Base-by-base conservation (phyloP, 73 alveolate genomes). In the Paramecium bursaria region DNA sequence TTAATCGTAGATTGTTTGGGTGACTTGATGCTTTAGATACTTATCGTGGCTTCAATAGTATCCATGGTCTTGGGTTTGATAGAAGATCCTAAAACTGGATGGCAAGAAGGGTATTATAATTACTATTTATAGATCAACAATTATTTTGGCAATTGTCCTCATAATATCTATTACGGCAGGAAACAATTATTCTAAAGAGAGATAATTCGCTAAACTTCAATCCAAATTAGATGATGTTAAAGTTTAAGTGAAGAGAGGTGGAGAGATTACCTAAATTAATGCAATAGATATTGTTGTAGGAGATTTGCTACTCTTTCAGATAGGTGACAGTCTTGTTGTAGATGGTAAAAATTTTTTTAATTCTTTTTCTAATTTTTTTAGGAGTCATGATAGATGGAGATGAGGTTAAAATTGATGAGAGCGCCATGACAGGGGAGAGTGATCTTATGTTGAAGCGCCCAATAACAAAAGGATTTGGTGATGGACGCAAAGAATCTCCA, bases 341-440 rank as follows among this genome's bases (percentile, higher is more conserved):
- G 96, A 91, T 86, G 87, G 90, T 19, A n/a, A 27, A 27, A 30
- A 3, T n/a, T 1, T 30, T 57, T 29, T 27, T 15, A 57, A 10
- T 57, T n/a, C n/a, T n/a, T n/a, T n/a, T n/a, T n/a, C n/a, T n/a
- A n/a, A n/a, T n/a, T n/a, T n/a, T n/a, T n/a, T 13, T 57, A 47
- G 91, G 92, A 23, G 29, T 91, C 4, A 60, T 90, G 4, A 57
- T 94, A 6, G 86, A 79, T 17, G 96, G 95, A 0, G 86, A 79
- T 21, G 95, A 94, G 17, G 90, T 95, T 3, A 85, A 87, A 25
- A 87, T 91, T 79, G 92, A 93, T 93, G 98, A 94, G 61, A 74
- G 95, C 46, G 95, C 98, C 11, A 87, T 94, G 90, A 94, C 98
- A 17, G 98, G 98, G 10, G 98, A 94, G 57, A 74, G 94, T 19